These are phyloP conservation scores for Poa annua DNA, from an alignment of 176 grass and related monocot genomes.

Conservation along the genomic window DNA sequence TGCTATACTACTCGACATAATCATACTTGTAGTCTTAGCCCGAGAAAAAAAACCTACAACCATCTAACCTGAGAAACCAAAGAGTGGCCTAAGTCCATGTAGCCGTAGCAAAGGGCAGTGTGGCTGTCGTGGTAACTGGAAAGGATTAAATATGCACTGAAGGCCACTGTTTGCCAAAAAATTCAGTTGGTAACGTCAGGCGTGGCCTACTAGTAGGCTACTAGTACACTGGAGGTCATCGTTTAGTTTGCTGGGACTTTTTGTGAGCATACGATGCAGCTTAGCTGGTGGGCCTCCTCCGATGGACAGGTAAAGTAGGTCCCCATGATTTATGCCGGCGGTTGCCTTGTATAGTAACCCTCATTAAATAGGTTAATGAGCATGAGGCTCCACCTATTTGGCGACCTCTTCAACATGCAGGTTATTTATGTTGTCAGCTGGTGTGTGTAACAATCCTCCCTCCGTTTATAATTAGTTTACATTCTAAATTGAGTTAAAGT, in stretches of 20 bases:
- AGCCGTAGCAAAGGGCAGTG: slow-evolving; percentile 18
- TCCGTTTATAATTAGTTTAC: too few relatives aligned
- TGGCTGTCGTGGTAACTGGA: neutral
- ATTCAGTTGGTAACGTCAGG: slow-evolving; percentile 36
- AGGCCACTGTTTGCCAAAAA: neutral
- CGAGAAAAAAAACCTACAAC: neutral
- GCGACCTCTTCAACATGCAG: neutral
- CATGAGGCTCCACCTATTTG: slow-evolving; percentile 9
- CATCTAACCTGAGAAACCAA: too few relatives aligned
- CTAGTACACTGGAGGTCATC: neutral
- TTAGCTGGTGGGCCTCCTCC: neutral
- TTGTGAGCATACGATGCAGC: slow-evolving; percentile 27
- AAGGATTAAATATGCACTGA: neutral
- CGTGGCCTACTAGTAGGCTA: slow-evolving; percentile 6
- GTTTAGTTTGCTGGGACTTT: neutral
- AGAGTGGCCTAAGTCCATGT: neutral
- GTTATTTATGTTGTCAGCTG: neutral
- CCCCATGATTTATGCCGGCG: slow-evolving; percentile 5
- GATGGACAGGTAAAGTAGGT: neutral
- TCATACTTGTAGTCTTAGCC: neutral
- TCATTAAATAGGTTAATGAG: neutral
- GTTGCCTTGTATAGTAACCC: slow-evolving; percentile 21
- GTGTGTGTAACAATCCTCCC: too few relatives aligned
- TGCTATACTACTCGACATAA: too few relatives aligned
- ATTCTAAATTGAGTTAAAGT: too few relatives aligned